Conservation (phyloP, 176 grass and related monocot genomes). For the Elaeis guineensis region DNA sequence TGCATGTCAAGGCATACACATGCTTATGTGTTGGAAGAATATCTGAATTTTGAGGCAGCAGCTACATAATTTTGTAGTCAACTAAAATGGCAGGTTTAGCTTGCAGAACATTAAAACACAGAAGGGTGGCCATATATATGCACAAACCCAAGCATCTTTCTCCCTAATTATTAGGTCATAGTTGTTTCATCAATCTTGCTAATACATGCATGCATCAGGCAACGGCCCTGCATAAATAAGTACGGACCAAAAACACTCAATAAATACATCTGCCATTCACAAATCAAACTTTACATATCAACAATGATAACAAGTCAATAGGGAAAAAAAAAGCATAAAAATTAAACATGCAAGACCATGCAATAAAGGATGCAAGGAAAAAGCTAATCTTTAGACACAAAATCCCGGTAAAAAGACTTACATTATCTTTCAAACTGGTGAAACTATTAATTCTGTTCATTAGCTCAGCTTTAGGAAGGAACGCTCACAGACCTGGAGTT, state of each 20-base stretch:
- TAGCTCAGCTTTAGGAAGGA: constrained; percentile 82
- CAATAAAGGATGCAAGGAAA: background rate
- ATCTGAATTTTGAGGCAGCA: too few species aligned
- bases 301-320: too few species aligned
- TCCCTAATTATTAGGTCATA: constrained; percentile 84
- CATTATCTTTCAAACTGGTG: constrained; percentile 74
- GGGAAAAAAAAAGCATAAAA: background rate
- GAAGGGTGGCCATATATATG: background rate
- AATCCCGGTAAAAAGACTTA: constrained; percentile 23
- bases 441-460: constrained; percentile 59
- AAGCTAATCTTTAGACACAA: background rate
- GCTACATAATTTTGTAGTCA: too few species aligned
- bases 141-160: constrained; percentile 85
- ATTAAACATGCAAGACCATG: background rate
- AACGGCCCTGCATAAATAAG: constrained; percentile 39
- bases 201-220: constrained; percentile 51
- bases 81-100: too few species aligned
- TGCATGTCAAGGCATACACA: too few species aligned
- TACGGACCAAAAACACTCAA: background rate
- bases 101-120: background rate
- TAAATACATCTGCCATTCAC: too few species aligned
- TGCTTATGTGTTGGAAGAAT: too few species aligned
- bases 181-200: constrained; percentile 60
- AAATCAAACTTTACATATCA: too few species aligned
- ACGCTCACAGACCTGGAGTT: constrained; percentile 76